Evolutionary conservation across 1,139 yeast genomes (phyloP), one percentile per base, ranked within the genome.

Genomic region (Lodderomyces metapsilosis): DNA sequence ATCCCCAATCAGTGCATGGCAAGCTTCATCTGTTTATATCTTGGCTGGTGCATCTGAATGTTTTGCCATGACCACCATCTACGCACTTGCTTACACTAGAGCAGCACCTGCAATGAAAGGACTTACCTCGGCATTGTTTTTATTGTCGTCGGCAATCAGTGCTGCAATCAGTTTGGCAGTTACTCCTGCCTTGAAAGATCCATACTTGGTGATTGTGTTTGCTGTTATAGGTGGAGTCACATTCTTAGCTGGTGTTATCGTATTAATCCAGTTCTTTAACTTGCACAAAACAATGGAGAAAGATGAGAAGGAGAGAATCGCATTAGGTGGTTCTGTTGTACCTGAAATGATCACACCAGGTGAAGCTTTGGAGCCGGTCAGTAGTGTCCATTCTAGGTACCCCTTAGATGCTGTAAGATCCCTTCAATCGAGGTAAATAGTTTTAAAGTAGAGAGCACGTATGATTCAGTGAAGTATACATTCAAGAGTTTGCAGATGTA

Each of bases 71-170:
- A 77, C 81, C 40, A 80, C 88, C 12, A 85, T 80, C 43, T 80
- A 82, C 53, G 88, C 82, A 60, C 69, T 82, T 52, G 88, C 89
- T 9, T 84, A 82, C 58, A 74, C 86, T 2, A 73, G 84, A 58
- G 76, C 88, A 23, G 88, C 89, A 38, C 78, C 74, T 11, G 68
- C 73, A 37, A 79, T 82, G 84, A 80, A 81, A 58, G 80, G 86
- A 41, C 70, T 83, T 49, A 84, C 82, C 40, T 75, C 81, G 78
- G 80, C 89, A 5, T 59, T 84, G 44, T 81, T 81, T 67, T 67
- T 83, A 49, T 71, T 80, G 52, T 78, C 77, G 40, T 72, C 74
- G 42, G 85, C 88, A 8, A 54, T 82, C 39, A 67, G 83, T 11
- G 80, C 84, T 34, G 84, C 84, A 13, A 56, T 80, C 37, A 70